Percentiles rank a stretch among this genome's conserved stretches.
These are phyloP conservation scores for Oryza glumipatula DNA, from an alignment of 176 grass and related monocot species.

Conservation along the genomic window DNA sequence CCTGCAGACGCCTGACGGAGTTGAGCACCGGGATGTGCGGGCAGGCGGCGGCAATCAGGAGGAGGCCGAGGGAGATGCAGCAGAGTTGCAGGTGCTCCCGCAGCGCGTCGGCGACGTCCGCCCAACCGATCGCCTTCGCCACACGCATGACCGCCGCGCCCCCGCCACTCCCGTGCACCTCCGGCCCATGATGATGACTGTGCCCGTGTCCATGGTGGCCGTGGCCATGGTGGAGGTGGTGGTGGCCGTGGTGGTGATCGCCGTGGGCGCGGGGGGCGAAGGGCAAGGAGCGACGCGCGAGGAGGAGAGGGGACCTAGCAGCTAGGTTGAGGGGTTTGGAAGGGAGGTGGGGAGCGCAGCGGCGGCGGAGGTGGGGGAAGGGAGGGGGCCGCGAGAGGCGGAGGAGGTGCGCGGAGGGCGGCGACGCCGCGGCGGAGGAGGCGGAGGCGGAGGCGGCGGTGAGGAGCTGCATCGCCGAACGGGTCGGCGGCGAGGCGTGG, in stretches of 20 bases:
- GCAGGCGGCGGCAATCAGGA: constrained; percentile 69
- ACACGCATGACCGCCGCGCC: constrained; percentile 60
- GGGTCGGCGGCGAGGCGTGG: neutral
- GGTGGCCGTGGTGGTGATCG: constrained; percentile 39
- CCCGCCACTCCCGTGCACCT: constrained; percentile 35
- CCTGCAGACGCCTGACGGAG: constrained; percentile 51
- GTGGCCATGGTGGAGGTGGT: constrained; percentile 23
- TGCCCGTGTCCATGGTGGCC: constrained; percentile 15
- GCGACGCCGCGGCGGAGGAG: constrained; percentile 12
- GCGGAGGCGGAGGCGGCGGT: constrained; percentile 25
- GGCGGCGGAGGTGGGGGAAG: constrained; percentile 47
- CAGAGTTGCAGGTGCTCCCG: constrained; percentile 84
- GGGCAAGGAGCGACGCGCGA: constrained; percentile 27
- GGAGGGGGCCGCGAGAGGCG: constrained; percentile 35
- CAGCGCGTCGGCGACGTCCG: constrained; percentile 65
- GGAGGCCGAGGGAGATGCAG: constrained; percentile 85
- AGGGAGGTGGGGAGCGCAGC: constrained; percentile 4
- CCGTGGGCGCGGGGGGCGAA: constrained; percentile 50
- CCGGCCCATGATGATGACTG: constrained; percentile 9
- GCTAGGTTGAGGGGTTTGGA: constrained; percentile 3
- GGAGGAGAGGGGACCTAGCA: constrained; percentile 11
- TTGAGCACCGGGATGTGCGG: constrained; percentile 54
- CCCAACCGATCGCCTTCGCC: constrained; percentile 82
- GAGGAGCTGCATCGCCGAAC: constrained; percentile 47
- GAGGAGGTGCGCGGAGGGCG: constrained; percentile 26